Evolutionary conservation across 129 eudicot species (phyloP).

Genomic region (Lactuca sativa): DNA sequence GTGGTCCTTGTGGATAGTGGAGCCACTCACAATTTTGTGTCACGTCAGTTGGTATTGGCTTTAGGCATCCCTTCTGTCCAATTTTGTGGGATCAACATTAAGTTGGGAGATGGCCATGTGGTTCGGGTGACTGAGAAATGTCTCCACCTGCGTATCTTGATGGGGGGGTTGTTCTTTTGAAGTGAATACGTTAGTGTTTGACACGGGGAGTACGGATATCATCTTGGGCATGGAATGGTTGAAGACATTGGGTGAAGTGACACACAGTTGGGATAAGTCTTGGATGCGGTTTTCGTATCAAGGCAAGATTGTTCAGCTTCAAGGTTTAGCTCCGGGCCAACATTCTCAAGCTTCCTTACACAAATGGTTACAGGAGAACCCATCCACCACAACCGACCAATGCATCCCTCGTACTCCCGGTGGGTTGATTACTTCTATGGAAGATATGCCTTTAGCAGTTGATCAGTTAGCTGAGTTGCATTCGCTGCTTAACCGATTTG

Average conservation of each 20-base stretch:
- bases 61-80: background rate
- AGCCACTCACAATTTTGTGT: background rate
- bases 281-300: background rate
- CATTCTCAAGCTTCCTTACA: background rate
- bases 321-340: background rate
- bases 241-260: background rate
- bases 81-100: no score
- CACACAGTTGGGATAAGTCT: background rate
- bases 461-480: no score
- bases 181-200: background rate
- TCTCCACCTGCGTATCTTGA: no score
- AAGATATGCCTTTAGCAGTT: background rate
- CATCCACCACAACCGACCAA: background rate
- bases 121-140: no score
- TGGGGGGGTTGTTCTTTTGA: background rate
- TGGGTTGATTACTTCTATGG: no score
- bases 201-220: background rate
- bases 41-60: background rate
- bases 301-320: background rate
- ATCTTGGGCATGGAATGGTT: background rate
- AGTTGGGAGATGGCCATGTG: no score
- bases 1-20: background rate
- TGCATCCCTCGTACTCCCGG: no score
- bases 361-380: no score
- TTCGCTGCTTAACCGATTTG: no score